These are phyloP conservation scores for Microsporum ferrugineum DNA, from an alignment of 2,329 filamentous ascomycete genomes.

Conservation along the genomic window DNA sequence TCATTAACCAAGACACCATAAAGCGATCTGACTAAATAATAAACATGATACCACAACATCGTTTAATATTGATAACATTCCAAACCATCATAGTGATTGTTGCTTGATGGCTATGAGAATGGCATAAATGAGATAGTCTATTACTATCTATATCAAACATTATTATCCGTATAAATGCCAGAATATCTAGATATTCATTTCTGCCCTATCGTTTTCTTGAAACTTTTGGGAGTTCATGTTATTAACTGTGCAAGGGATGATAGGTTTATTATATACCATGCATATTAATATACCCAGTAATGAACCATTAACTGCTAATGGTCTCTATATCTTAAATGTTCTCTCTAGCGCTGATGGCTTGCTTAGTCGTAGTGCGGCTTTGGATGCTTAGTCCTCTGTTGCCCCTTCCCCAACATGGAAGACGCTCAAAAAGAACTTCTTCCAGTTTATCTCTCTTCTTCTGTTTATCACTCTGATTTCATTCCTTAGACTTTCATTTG, in stretches of 20 bases:
- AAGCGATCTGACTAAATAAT: too few species aligned
- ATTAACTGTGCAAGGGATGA: too few species aligned
- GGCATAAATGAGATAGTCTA: background rate
- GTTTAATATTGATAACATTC: too few species aligned
- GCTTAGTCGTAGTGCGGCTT: slow-evolving; percentile 3
- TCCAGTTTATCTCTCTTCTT: background rate
- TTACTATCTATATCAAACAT: background rate
- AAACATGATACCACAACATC: too few species aligned
- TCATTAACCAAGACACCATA: too few species aligned
- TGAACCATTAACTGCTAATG: background rate
- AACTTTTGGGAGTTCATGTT: too few species aligned
- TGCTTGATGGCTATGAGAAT: background rate
- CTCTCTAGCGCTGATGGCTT: background rate
- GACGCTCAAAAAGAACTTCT: background rate
- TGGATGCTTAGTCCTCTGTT: slow-evolving; percentile 6
- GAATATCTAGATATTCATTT: background rate
- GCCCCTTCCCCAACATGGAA: slow-evolving; percentile 11
- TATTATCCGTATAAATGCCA: background rate
- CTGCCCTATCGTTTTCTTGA: background rate
- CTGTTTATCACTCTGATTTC: background rate
- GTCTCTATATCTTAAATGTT: background rate
- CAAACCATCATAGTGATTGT: too few species aligned
- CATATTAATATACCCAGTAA: background rate
- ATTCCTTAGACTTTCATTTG: slow-evolving; percentile 2
- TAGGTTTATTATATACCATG: background rate